Conservation (phyloP, 2,329 filamentous ascomycete species). For the Knufia petricola region DNA sequence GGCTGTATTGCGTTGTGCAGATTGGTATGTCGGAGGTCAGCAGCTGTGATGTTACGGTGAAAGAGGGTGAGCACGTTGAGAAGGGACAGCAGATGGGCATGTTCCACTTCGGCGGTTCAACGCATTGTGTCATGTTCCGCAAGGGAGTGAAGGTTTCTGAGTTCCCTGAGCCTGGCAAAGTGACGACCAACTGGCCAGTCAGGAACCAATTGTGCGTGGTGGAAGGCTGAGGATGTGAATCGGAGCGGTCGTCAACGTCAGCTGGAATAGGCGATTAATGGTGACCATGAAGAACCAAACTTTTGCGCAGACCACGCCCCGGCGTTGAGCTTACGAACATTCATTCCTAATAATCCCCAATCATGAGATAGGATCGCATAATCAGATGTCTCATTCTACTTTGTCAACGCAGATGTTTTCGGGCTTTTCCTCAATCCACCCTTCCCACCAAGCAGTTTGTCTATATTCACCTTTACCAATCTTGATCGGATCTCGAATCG, state of each 20-base stretch:
- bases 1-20: conserved; percentile 52
- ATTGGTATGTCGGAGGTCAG: neutral
- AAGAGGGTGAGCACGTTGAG: conserved; percentile 53
- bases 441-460: conserved; percentile 13
- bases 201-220: conserved; percentile 32
- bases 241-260: too few species aligned
- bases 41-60: conserved; percentile 39
- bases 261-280: too few species aligned
- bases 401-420: conserved; percentile 16
- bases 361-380: too few species aligned
- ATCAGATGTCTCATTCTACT: conserved; percentile 21
- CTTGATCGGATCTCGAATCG: conserved; percentile 10
- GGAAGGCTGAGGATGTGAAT: conserved; percentile 10
- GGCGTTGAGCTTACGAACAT: too few species aligned
- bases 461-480: conserved; percentile 20
- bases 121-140: conserved; percentile 59
- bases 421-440: conserved; percentile 5
- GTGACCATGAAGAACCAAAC: too few species aligned
- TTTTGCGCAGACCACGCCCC: too few species aligned
- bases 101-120: conserved; percentile 31
- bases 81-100: conserved; percentile 48
- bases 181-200: conserved; percentile 9
- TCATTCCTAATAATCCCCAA: too few species aligned
- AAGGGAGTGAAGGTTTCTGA: conserved; percentile 32
- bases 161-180: conserved; percentile 24